These are phyloP conservation scores for Karstenula rhodostoma DNA, from an alignment of 2,329 filamentous ascomycete species.

Conservation along the genomic window DNA sequence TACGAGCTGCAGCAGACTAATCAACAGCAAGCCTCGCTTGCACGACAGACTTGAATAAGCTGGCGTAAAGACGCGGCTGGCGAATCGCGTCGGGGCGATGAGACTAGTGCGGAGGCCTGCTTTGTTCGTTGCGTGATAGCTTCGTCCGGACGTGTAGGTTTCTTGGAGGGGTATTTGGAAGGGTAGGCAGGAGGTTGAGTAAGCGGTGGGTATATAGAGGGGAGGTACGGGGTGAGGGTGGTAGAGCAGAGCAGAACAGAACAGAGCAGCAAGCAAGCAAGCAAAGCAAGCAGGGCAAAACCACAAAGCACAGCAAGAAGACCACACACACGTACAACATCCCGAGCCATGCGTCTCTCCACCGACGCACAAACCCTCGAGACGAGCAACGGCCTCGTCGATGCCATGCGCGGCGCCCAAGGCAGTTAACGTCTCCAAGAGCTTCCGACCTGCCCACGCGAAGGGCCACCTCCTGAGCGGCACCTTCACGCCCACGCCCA, in stretches of 20 bases:
- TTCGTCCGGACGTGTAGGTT: background rate
- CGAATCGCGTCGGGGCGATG: constrained; percentile 26
- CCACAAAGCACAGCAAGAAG: background rate
- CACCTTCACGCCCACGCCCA: constrained; percentile 59
- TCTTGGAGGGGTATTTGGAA: constrained; percentile 17
- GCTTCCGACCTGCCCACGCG: constrained; percentile 58
- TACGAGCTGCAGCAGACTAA: constrained; percentile 8
- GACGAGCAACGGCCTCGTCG: constrained; percentile 40
- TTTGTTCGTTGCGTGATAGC: constrained; percentile 14
- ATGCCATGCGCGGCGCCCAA: constrained; percentile 34
- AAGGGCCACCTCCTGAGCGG: constrained; percentile 62
- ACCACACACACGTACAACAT: background rate
- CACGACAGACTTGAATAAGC: constrained; percentile 27
- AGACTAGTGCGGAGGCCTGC: constrained; percentile 18
- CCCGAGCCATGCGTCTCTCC: constrained; percentile 42
- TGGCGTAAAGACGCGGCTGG: constrained; percentile 27
- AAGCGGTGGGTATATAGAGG: constrained; percentile 3
- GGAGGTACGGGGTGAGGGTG: background rate
- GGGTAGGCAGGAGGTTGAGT: constrained; percentile 3
- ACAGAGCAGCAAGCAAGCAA: background rate
- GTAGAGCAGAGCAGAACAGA: background rate
- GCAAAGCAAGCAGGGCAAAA: background rate
- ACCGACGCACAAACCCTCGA: constrained; percentile 33
- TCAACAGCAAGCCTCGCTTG: background rate
- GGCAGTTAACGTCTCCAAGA: constrained; percentile 24